These are phyloP conservation scores for Fraxinus americana DNA, from an alignment of 257 asterid genomes.

Conservation along the genomic window DNA sequence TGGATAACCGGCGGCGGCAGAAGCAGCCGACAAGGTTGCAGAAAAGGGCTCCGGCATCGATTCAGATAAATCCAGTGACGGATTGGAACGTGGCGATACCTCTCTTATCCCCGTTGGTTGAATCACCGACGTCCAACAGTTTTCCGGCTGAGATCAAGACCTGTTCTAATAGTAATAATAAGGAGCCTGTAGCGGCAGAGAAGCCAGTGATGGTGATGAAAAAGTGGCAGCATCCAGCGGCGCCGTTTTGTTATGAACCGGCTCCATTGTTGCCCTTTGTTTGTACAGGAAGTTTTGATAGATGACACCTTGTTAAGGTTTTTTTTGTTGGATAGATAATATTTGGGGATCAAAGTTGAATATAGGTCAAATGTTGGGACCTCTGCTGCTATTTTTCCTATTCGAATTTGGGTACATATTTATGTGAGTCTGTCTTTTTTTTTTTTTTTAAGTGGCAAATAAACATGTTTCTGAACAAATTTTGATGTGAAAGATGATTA, in stretches of 20 bases:
- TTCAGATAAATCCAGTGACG: slow-evolving; percentile 47
- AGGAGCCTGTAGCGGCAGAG: slow-evolving; percentile 28
- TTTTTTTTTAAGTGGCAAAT: not conserved
- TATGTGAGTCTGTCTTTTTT: too few relatives aligned
- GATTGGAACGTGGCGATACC: slow-evolving; percentile 77
- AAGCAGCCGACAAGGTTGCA: slow-evolving; percentile 53
- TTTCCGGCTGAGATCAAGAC: slow-evolving; percentile 38
- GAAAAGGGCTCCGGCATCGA: slow-evolving; percentile 60
- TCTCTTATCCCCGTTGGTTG: slow-evolving; percentile 61
- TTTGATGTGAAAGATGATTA: not conserved
- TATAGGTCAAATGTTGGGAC: not conserved
- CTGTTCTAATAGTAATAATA: slow-evolving; percentile 17
- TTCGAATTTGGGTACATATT: not conserved
- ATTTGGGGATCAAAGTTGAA: not conserved
- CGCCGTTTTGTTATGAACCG: slow-evolving; percentile 62
- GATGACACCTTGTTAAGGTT: slow-evolving; percentile 23
- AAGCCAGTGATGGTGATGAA: slow-evolving; percentile 42
- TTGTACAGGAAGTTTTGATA: slow-evolving; percentile 46
- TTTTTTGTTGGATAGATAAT: not conserved
- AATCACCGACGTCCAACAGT: slow-evolving; percentile 49
- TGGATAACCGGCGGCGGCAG: slow-evolving; percentile 35
- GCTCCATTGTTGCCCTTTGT: slow-evolving; percentile 53
- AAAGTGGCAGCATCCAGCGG: slow-evolving; percentile 76
- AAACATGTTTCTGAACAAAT: not conserved
- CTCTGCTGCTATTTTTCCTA: not conserved